These are phyloP conservation scores for Jasminum sambac DNA, from an alignment of 257 asterid species.

Conservation along the genomic window DNA sequence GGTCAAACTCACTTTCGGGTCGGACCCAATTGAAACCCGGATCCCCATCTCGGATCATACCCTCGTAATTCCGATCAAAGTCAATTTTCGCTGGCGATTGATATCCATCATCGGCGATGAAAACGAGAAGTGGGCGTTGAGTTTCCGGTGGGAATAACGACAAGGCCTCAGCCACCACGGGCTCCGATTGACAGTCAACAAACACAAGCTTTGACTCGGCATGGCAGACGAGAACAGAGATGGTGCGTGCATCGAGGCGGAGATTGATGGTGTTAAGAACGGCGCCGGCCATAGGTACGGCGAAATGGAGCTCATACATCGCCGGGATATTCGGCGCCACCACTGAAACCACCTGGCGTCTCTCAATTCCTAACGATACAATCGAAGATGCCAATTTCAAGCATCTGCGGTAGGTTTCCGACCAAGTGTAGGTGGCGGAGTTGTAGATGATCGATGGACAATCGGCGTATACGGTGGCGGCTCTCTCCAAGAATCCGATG, in stretches of 20 bases:
- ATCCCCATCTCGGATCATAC: conserved; percentile 44
- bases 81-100: neutral
- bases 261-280: conserved; percentile 59
- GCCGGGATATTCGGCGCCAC: conserved; percentile 74
- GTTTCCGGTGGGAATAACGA: conserved; percentile 43
- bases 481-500: conserved; percentile 51
- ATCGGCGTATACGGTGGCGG: conserved; percentile 60
- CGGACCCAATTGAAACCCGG: conserved; percentile 56
- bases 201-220: conserved; percentile 57
- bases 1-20: conserved; percentile 57
- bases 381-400: conserved; percentile 56
- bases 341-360: conserved; percentile 62
- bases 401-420: conserved; percentile 51
- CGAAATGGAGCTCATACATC: conserved; percentile 79
- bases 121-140: conserved; percentile 42
- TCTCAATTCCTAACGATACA: conserved; percentile 44
- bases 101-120: conserved; percentile 30
- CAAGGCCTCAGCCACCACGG: conserved; percentile 48
- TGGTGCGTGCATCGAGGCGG: conserved; percentile 68
- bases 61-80: conserved; percentile 34
- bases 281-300: conserved; percentile 80
- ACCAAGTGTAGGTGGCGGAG: conserved; percentile 51
- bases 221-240: conserved; percentile 59
- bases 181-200: conserved; percentile 51
- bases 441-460: conserved; percentile 55